A percentile compares a stretch with the other conserved stretches of the same genome.
Conservation (phyloP, 257 asterid genomes). For the Solanum virginianum region DNA sequence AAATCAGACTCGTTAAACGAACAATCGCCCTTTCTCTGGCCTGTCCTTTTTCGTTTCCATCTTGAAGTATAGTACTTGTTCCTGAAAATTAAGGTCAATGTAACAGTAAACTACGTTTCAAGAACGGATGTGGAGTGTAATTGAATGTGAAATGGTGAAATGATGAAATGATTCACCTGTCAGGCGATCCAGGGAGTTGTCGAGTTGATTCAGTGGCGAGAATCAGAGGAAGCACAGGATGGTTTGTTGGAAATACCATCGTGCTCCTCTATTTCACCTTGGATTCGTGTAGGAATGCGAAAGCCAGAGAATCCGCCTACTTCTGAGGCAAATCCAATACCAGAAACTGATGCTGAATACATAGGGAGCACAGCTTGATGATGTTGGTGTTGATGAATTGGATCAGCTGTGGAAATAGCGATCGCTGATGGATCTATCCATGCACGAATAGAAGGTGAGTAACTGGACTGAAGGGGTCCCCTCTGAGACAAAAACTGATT, state of each 20-base stretch:
- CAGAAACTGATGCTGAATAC: slow-evolving; percentile 33
- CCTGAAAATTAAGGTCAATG: slow-evolving; percentile 20
- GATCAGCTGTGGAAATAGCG: slow-evolving; percentile 39
- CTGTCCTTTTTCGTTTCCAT: slow-evolving; percentile 5
- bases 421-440: slow-evolving; percentile 70
- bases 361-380: slow-evolving; percentile 40
- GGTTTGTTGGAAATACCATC: slow-evolving; percentile 91
- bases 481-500: slow-evolving; percentile 75
- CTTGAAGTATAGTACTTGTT: neutral
- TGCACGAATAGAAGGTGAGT: slow-evolving; percentile 94
- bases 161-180: slow-evolving; percentile 14
- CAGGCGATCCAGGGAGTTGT: slow-evolving; percentile 2
- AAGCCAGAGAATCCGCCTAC: slow-evolving; percentile 70
- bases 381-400: slow-evolving; percentile 25
- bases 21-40: slow-evolving; percentile 6
- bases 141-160: neutral
- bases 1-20: slow-evolving; percentile 22
- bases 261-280: slow-evolving; percentile 97
- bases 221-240: slow-evolving; percentile 97
- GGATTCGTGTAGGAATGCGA: slow-evolving; percentile 83
- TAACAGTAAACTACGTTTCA: neutral
- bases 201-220: slow-evolving; percentile 57
- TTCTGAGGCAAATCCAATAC: slow-evolving; percentile 61
- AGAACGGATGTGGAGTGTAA: neutral
- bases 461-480: slow-evolving; percentile 99